Conservation (phyloP, 2,329 filamentous ascomycete species). For the Pestalotiopsis sp. region DNA sequence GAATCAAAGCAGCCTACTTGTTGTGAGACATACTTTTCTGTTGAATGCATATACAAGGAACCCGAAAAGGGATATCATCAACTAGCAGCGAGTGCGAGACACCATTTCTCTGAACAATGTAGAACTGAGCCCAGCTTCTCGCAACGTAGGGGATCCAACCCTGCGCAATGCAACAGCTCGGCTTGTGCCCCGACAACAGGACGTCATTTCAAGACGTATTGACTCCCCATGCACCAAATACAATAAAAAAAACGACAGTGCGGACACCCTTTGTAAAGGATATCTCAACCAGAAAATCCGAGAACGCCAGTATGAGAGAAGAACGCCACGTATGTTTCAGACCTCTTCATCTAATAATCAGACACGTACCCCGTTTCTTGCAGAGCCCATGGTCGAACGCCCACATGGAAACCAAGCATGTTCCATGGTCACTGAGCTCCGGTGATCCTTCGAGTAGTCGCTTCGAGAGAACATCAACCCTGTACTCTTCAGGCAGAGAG, state of each 20-base stretch:
- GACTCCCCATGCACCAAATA: background rate
- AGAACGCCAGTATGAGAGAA: background rate
- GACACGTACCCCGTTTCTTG: background rate
- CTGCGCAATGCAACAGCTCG: background rate
- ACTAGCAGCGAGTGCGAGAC: background rate
- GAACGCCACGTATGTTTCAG: background rate
- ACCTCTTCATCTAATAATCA: background rate
- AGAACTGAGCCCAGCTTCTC: background rate
- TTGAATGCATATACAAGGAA: background rate
- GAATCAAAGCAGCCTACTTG: background rate
- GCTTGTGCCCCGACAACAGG: background rate
- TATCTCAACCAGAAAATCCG: background rate
- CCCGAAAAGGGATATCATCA: background rate
- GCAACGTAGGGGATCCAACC: background rate
- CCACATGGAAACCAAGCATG: background rate
- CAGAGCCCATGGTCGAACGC: slow-evolving; percentile 4
- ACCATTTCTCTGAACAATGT: background rate
- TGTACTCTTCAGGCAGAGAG: background rate
- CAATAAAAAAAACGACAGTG: background rate
- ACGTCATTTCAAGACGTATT: background rate
- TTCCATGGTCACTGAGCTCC: background rate
- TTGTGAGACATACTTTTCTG: background rate
- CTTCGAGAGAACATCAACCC: background rate
- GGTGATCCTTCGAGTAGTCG: background rate
- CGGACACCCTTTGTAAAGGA: background rate